phyloP scores from a whole-genome alignment of 2,329 filamentous ascomycete species.

The Exophiala mesophila region DNA sequence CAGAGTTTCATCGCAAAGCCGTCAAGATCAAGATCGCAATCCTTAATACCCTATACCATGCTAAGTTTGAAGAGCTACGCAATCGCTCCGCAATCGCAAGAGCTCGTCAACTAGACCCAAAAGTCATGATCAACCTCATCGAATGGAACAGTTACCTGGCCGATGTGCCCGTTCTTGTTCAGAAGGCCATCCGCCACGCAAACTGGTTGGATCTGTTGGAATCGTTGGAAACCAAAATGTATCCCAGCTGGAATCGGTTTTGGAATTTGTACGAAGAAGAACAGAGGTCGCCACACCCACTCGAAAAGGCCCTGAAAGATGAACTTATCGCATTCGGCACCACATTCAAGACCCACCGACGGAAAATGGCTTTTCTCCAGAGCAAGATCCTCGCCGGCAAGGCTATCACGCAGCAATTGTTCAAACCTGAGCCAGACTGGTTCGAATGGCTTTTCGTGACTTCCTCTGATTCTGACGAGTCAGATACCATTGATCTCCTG shows the following conservation, averaged over 20 bases:
- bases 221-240: constrained; percentile 1
- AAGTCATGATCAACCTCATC: constrained; percentile 4
- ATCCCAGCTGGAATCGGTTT: constrained; percentile 5
- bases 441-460: not conserved
- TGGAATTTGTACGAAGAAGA: constrained; percentile 3
- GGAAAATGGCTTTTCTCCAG: not conserved
- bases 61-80: not conserved
- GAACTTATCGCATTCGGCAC: not conserved
- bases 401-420: not conserved
- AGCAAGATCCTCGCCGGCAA: not conserved
- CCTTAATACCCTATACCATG: not conserved
- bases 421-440: not conserved
- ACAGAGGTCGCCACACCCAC: not conserved
- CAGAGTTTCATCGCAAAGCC: constrained; percentile 1
- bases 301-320: not conserved
- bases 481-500: too few relatives aligned
- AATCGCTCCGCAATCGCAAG: not conserved
- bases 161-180: constrained; percentile 1
- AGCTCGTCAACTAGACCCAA: not conserved
- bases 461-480: too few relatives aligned
- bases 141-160: constrained; percentile 7
- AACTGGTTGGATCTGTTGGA: constrained; percentile 14
- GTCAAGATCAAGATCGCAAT: constrained; percentile 3
- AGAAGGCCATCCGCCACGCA: constrained; percentile 5
- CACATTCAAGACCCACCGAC: not conserved